Evolutionary conservation across 1,284 basidiomycete species (phyloP).

Genomic region (Cryptococcus maquisensis): DNA sequence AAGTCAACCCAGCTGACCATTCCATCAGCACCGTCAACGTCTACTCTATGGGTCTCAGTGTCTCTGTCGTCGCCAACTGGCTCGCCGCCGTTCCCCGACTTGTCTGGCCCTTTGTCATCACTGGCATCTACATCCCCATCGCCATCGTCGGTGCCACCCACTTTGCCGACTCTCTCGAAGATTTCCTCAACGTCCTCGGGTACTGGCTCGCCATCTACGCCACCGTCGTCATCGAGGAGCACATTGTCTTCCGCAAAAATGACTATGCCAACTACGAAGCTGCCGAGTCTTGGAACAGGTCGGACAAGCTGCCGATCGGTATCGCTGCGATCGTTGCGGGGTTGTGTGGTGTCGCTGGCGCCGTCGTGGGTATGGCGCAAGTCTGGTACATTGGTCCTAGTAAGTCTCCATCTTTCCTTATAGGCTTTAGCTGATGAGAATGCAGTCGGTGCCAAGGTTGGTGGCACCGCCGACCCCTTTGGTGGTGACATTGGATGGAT

Average conservation of each 20-base stretch:
- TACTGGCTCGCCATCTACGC: constrained; percentile 48
- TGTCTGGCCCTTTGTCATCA: constrained; percentile 44
- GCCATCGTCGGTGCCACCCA: constrained; percentile 44
- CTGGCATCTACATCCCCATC: constrained; percentile 34
- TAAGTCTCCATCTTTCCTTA: constrained; percentile 35
- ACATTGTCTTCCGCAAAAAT: constrained; percentile 47
- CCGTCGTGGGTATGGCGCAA: constrained; percentile 41
- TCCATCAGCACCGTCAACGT: constrained; percentile 53
- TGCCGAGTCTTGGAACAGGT: constrained; percentile 36
- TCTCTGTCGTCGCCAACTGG: constrained; percentile 39
- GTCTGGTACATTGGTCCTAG: constrained; percentile 39
- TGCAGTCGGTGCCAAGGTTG: constrained; percentile 19
- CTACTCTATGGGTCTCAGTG: constrained; percentile 36
- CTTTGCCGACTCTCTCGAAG: constrained; percentile 40
- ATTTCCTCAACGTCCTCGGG: constrained; percentile 37
- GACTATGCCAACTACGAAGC: constrained; percentile 38
- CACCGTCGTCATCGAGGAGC: constrained; percentile 43
- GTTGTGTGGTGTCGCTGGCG: constrained; percentile 29
- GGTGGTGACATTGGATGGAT: constrained; percentile 39
- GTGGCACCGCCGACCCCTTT: constrained; percentile 16
- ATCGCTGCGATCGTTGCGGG: constrained; percentile 23
- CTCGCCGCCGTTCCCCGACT: constrained; percentile 45
- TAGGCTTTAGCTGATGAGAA: background rate
- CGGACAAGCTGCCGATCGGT: constrained; percentile 25
- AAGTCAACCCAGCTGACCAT: constrained; percentile 61